phyloP scores from a whole-genome alignment of 768 basidiomycete species.

The Russula sp. region DNA sequence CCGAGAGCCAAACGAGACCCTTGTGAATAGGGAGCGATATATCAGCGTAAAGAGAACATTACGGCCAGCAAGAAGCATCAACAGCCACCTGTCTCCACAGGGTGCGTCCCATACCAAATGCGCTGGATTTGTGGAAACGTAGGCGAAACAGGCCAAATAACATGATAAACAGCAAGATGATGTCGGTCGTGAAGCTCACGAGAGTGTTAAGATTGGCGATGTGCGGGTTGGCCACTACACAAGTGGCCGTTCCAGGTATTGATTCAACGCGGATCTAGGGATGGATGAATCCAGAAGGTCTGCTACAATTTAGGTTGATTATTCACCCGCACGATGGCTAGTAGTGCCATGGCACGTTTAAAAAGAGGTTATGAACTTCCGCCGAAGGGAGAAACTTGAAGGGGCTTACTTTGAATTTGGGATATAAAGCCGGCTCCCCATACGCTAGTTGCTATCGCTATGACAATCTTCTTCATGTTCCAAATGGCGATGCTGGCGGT shows the following conservation, averaged over 20 bases:
- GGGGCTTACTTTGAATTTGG: background rate
- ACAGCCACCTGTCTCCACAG: constrained; percentile 4
- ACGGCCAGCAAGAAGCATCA: background rate
- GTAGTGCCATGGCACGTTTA: background rate
- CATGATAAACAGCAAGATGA: background rate
- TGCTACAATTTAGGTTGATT: background rate
- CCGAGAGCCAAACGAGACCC: constrained; percentile 7
- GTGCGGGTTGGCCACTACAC: background rate
- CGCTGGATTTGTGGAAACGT: background rate
- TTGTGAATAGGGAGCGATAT: background rate
- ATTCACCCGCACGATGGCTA: constrained; percentile 1
- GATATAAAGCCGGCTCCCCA: background rate
- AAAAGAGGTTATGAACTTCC: background rate
- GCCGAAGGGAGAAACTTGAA: background rate
- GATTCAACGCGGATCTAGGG: background rate
- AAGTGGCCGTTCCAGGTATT: background rate
- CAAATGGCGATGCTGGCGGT: background rate
- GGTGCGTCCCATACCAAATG: background rate
- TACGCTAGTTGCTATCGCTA: background rate
- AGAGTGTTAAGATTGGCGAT: background rate
- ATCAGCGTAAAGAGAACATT: background rate
- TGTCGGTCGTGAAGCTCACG: background rate
- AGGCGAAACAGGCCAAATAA: background rate
- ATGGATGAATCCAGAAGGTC: background rate
- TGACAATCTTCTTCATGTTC: background rate